Percentiles rank a stretch among this genome's conserved stretches.
These are phyloP conservation scores for Bipolaris cookei DNA, from an alignment of 2,329 filamentous ascomycete species.

Conservation along the genomic window DNA sequence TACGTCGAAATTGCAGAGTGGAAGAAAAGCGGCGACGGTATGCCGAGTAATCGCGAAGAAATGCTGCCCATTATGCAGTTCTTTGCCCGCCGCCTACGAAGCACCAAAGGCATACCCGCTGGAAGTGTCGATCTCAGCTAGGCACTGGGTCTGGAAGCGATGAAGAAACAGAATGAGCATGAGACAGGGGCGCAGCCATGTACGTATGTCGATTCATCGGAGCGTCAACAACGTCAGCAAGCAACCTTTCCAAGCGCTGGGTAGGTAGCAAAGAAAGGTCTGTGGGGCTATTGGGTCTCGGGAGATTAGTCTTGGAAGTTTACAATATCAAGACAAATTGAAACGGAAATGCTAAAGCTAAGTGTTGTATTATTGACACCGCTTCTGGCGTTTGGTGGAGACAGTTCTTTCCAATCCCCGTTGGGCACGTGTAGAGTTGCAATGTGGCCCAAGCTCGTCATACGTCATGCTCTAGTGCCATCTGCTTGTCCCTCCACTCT, in stretches of 20 bases:
- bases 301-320: background rate
- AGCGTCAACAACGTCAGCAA: background rate
- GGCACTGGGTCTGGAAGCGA: background rate
- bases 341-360: no score
- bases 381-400: background rate
- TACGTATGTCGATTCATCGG: background rate
- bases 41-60: constrained; percentile 85
- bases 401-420: constrained; percentile 4
- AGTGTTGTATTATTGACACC: background rate
- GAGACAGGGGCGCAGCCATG: background rate
- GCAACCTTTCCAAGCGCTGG: constrained; percentile 13
- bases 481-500: constrained; percentile 5
- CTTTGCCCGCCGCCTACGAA: constrained; percentile 69
- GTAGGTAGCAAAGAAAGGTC: constrained; percentile 6
- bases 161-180: background rate
- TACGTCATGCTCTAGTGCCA: constrained; percentile 23
- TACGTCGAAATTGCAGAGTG: constrained; percentile 49
- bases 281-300: background rate
- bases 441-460: constrained; percentile 17
- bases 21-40: constrained; percentile 71
- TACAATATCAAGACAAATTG: no score
- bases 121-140: constrained; percentile 58
- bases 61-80: constrained; percentile 91
- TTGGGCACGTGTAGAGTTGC: constrained; percentile 12
- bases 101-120: constrained; percentile 59